A percentile compares a stretch with the other conserved stretches of the same genome.
Conservation (phyloP, 768 basidiomycete species). For the Mycena rosella region DNA sequence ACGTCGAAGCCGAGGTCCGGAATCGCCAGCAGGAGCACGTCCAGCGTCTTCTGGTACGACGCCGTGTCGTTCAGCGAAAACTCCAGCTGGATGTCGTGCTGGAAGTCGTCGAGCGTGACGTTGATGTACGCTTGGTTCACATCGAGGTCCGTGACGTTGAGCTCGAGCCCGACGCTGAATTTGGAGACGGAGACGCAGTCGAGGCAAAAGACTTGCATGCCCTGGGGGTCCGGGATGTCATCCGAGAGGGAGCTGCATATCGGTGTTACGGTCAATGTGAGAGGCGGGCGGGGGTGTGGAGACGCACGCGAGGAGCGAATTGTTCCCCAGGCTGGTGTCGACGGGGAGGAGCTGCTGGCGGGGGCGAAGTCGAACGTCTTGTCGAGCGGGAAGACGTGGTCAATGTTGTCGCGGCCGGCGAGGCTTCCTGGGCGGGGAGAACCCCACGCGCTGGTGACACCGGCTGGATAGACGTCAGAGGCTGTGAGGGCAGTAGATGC, state of each 20-base stretch:
- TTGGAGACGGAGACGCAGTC: slow-evolving; percentile 17
- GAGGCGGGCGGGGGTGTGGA: background rate
- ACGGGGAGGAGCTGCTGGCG: slow-evolving; percentile 32
- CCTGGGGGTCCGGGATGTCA: slow-evolving; percentile 3
- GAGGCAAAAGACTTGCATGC: slow-evolving; percentile 30
- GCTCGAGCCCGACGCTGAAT: slow-evolving; percentile 26
- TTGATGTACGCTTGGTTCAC: slow-evolving; percentile 11
- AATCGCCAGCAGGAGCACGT: slow-evolving; percentile 11
- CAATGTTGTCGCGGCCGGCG: slow-evolving; percentile 1
- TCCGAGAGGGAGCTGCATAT: background rate
- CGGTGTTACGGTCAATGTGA: background rate
- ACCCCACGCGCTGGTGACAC: background rate
- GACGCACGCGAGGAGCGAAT: background rate
- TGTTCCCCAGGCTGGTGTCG: background rate
- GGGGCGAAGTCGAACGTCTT: slow-evolving; percentile 16
- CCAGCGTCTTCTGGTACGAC: background rate
- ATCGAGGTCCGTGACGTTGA: background rate
- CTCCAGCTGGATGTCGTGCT: slow-evolving; percentile 30
- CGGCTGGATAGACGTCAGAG: slow-evolving; percentile 1
- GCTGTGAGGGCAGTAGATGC: background rate
- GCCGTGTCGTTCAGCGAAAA: slow-evolving; percentile 6
- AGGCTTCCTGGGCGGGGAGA: background rate
- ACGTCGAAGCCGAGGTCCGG: slow-evolving; percentile 19
- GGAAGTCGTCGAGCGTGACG: slow-evolving; percentile 21
- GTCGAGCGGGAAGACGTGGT: background rate